Conservation (phyloP, 2,329 filamentous ascomycete species). For the Amauroascus verrucosus region DNA sequence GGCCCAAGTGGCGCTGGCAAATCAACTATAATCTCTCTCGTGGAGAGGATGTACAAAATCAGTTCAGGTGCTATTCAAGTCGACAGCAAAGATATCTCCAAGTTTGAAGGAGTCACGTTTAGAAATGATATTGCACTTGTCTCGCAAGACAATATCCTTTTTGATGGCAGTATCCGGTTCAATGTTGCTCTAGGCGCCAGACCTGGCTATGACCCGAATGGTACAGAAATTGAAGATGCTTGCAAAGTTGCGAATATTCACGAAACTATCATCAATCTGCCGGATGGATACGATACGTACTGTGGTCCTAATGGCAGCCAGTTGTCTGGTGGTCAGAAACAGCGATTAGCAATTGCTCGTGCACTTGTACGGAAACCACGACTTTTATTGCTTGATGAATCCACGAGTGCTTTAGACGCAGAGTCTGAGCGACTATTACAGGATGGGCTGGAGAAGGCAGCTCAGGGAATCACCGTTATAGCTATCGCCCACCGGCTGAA, state of each 20-base stretch:
- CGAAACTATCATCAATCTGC: conserved; percentile 40
- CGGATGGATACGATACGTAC: conserved; percentile 39
- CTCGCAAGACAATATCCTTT: conserved; percentile 65
- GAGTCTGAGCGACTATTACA: conserved; percentile 56
- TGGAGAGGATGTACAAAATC: conserved; percentile 67
- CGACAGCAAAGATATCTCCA: conserved; percentile 62
- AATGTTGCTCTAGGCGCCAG: conserved; percentile 53
- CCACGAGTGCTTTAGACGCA: conserved; percentile 50
- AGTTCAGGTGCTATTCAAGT: conserved; percentile 54
- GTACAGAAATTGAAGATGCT: conserved; percentile 54
- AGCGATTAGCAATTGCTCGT: conserved; percentile 44
- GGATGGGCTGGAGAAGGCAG: conserved; percentile 52
- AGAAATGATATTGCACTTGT: conserved; percentile 63
- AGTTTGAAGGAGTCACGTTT: conserved; percentile 57
- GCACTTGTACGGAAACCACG: conserved; percentile 42
- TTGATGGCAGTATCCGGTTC: conserved; percentile 61
- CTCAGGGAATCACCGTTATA: conserved; percentile 49
- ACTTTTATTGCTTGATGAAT: conserved; percentile 46
- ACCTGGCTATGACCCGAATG: conserved; percentile 55
- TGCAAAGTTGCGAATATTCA: conserved; percentile 57
- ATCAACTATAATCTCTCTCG: conserved; percentile 59
- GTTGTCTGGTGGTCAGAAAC: conserved; percentile 44
- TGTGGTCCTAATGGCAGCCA: conserved; percentile 48
- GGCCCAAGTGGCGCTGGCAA: conserved; percentile 69
- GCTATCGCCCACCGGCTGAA: conserved; percentile 65